Evolutionary conservation across 768 basidiomycete genomes (phyloP), one percentile per base, ranked within the genome.

Genomic region (Pulveroboletus ravenelii): DNA sequence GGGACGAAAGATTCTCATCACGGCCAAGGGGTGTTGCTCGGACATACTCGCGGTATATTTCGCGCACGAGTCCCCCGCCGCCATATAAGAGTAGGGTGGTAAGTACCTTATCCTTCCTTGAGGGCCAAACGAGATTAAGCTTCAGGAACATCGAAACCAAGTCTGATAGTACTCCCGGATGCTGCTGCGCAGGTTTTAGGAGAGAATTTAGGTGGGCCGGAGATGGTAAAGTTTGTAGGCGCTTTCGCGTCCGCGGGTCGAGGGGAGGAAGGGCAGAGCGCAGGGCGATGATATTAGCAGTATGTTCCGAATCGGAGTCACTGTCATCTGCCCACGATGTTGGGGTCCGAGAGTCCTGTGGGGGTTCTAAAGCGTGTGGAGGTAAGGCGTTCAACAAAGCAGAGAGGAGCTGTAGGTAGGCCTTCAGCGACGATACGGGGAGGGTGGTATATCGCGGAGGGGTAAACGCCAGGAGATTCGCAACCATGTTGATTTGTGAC

Each of bases 41-140:
- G 1, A 93, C 81, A 38, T 79, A 80, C 1, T 76, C 76, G 2
- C 89, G 73, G 62, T 85, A 94, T 29, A 93, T 68, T 62, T 91
- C 87, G 40, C 87, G 77, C 5, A 93, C 76, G 7, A 93, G 67
- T 0, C 84, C 80, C 1, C 77, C 79, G 0, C 82, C 78, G 4
- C 77, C 75, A 6, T 76, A 77, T 56, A 59, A 72, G 13, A 80
- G 70, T 0, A 82, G 72, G 2, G 72, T 69, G 30, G 79, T 75
- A 12, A 93, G 74, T 0, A 92, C 69, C 14, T 72, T 68, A 47
- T 85, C 81, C 53, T 75, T 72, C 48, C 75, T 72, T 12, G 75
- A 63, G 1, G 87, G 80, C 78, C 86, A 92, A 2, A 80, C 75
- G 0, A 71, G 67, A 14, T 74, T 72, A 17, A 94, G 69, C 5